A percentile compares a stretch with the other conserved stretches of the same genome.
phyloP scores from a whole-genome alignment of 345 rosid genomes.

The Euphorbia peplus region DNA sequence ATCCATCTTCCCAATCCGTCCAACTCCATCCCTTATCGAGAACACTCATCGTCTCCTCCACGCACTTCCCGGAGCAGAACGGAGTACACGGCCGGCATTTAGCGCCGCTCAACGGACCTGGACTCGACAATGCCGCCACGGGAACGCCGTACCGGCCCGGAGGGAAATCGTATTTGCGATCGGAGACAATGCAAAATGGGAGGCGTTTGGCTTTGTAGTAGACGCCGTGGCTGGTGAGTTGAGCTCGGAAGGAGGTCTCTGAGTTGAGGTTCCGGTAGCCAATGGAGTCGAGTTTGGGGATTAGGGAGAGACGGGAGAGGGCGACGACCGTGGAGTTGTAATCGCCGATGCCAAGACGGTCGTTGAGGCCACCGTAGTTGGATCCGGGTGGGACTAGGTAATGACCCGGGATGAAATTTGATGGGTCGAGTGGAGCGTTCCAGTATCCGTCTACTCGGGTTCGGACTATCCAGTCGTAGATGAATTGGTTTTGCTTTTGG shows the following conservation, averaged over 20 bases:
- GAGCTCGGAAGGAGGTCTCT: conserved; percentile 77
- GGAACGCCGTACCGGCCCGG: conserved; percentile 75
- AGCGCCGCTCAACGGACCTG: conserved; percentile 87
- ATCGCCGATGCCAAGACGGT: conserved; percentile 85
- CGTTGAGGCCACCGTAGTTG: conserved; percentile 85
- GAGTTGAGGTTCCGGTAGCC: conserved; percentile 68
- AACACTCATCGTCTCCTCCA: conserved; percentile 46
- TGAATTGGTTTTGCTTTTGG: conserved; percentile 51
- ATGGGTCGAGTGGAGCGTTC: conserved; percentile 60
- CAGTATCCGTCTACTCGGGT: conserved; percentile 94
- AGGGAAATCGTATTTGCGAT: conserved; percentile 62
- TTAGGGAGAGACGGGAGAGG: conserved; percentile 73
- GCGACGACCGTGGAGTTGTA: conserved; percentile 54
- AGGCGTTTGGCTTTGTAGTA: conserved; percentile 39
- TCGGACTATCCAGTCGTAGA: conserved; percentile 86
- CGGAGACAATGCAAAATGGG: conserved; percentile 76
- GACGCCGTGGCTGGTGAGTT: conserved; percentile 51
- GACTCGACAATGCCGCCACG: conserved; percentile 68
- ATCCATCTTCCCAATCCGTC: conserved; percentile 73
- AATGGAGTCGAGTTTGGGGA: conserved; percentile 59
- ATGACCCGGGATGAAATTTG: conserved; percentile 48
- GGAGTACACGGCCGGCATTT: conserved; percentile 85
- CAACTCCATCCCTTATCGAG: conserved; percentile 73
- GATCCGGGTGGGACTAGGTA: conserved; percentile 87
- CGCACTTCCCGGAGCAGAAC: conserved; percentile 56